Percentiles rank a stretch among this genome's conserved stretches.
phyloP scores from a whole-genome alignment of 805 yeast genomes.

The Candida broadrunensis region DNA sequence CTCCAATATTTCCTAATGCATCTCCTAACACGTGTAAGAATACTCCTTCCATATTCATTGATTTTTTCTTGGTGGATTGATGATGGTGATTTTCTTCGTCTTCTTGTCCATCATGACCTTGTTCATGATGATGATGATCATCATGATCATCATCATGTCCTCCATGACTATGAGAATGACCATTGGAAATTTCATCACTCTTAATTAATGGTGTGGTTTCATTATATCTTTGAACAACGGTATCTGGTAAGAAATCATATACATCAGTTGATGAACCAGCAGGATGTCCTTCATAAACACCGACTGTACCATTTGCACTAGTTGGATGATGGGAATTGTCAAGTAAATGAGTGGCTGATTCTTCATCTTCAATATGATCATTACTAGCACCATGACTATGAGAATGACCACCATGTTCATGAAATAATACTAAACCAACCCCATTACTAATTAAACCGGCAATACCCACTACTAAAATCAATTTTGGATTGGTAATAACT shows the following conservation, averaged over 20 bases:
- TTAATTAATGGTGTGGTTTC: conserved; percentile 36
- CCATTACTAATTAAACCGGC: conserved; percentile 82
- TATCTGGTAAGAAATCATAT: conserved; percentile 43
- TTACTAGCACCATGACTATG: conserved; percentile 34
- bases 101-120: conserved; percentile 2
- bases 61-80: conserved; percentile 30
- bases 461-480: conserved; percentile 77
- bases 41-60: conserved; percentile 97
- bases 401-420: conserved; percentile 58
- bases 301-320: background rate
- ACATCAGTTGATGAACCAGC: conserved; percentile 30
- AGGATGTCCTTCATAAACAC: background rate
- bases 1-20: conserved; percentile 94
- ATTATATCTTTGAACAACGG: conserved; percentile 39
- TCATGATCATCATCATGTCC: conserved; percentile 4
- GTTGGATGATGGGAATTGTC: background rate
- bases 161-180: conserved; percentile 3
- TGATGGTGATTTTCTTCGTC: conserved; percentile 4
- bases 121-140: conserved; percentile 3
- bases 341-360: background rate
- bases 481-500: conserved; percentile 73
- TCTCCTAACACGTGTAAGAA: conserved; percentile 94
- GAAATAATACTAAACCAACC: conserved; percentile 82
- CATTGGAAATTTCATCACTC: background rate
- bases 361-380: conserved; percentile 1